phyloP scores from a whole-genome alignment of 208 protist species.

The Wallacemonas rigidus region DNA sequence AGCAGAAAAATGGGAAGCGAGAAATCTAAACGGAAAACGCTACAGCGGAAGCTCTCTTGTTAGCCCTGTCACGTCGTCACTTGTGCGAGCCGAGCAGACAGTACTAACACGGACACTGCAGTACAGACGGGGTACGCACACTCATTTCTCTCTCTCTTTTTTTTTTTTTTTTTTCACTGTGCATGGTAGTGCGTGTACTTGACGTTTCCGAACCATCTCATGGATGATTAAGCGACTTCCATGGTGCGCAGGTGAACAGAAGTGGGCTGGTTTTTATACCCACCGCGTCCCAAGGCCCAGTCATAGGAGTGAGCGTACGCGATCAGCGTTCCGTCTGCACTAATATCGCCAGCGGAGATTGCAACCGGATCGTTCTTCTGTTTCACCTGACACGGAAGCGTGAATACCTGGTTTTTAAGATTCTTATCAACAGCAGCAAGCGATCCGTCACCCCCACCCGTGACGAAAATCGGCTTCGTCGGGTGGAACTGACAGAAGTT shows the following conservation, averaged over 20 bases:
- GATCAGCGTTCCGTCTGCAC: constrained; percentile 51
- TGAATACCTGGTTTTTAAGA: constrained; percentile 37
- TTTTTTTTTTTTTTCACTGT: constrained; percentile 14
- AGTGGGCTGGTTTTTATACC: constrained; percentile 53
- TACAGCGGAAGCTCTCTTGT: too few species aligned
- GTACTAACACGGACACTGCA: too few species aligned
- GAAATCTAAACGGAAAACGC: too few species aligned
- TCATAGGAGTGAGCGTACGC: constrained; percentile 87
- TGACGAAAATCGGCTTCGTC: constrained; percentile 36
- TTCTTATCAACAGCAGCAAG: constrained; percentile 46
- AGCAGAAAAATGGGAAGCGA: too few species aligned
- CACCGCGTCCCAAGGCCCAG: constrained; percentile 76
- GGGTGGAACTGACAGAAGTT: constrained; percentile 81
- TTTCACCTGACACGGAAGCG: constrained; percentile 31
- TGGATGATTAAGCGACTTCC: not conserved
- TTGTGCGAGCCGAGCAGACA: too few species aligned
- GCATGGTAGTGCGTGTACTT: not conserved
- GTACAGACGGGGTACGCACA: too few species aligned
- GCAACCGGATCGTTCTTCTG: constrained; percentile 47
- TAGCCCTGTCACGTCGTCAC: too few species aligned
- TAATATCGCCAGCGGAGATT: constrained; percentile 79
- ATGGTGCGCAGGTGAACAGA: constrained; percentile 42
- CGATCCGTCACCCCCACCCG: constrained; percentile 73
- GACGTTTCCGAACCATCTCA: not conserved
- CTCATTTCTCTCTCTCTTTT: constrained; percentile 1